Evolutionary conservation across 768 basidiomycete genomes (phyloP).

Genomic region (Piloderma croceum): DNA sequence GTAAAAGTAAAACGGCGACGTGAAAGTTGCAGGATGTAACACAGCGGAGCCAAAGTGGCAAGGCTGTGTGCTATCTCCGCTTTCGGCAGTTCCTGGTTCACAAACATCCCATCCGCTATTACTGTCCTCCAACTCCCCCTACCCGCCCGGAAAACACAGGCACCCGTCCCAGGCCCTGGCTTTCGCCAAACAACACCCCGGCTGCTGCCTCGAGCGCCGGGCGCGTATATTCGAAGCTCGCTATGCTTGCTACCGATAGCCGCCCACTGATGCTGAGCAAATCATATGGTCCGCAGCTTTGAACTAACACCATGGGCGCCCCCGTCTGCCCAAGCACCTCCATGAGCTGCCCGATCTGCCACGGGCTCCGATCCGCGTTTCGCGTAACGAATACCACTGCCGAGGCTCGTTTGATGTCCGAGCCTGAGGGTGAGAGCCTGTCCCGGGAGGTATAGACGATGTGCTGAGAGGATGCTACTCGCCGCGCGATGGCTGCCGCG

Average conservation of each 20-base stretch:
- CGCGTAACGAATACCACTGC: constrained; percentile 51
- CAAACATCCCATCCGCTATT: too few relatives aligned
- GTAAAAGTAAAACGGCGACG: too few relatives aligned
- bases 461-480: constrained; percentile 33
- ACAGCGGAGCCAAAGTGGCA: too few relatives aligned
- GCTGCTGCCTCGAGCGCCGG: constrained; percentile 43
- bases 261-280: constrained; percentile 27
- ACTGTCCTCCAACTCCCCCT: too few relatives aligned
- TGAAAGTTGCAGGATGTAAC: too few relatives aligned
- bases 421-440: constrained; percentile 13
- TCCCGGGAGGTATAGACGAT: constrained; percentile 36
- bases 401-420: constrained; percentile 7
- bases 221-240: constrained; percentile 55
- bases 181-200: constrained; percentile 38
- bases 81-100: too few relatives aligned
- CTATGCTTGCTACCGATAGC: constrained; percentile 34
- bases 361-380: constrained; percentile 46
- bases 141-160: too few relatives aligned
- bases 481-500: constrained; percentile 32
- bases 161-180: constrained; percentile 17
- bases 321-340: constrained; percentile 16
- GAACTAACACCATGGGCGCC: constrained; percentile 42
- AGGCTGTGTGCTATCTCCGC: too few relatives aligned
- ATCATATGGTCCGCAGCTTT: constrained; percentile 68
- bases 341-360: constrained; percentile 45